A percentile compares a stretch with the other conserved stretches of the same genome.
Conservation (phyloP, 202 grass and related monocot species). For the Cymbopogon flexuosus region DNA sequence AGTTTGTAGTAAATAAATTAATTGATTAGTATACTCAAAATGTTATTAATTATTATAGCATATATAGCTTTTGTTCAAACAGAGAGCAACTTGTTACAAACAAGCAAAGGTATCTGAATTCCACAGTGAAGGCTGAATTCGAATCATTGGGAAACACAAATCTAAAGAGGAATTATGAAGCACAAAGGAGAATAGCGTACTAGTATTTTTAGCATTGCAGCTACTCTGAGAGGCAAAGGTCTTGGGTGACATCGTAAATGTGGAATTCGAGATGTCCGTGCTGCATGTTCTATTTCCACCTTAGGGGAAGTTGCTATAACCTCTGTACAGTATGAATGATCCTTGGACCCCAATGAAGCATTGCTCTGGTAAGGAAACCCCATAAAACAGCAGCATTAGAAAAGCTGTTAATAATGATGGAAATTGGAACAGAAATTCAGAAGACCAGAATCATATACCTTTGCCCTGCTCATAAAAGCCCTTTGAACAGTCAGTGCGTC, state of each 20-base stretch:
- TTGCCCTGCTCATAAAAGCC: slow-evolving; percentile 70
- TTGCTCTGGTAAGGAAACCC: slow-evolving; percentile 56
- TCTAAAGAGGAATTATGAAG: slow-evolving; percentile 17
- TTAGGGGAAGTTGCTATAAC: slow-evolving; percentile 63
- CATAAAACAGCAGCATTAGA: slow-evolving; percentile 19
- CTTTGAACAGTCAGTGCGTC: slow-evolving; percentile 85
- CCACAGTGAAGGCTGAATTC: neutral
- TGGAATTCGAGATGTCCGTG: slow-evolving; percentile 40
- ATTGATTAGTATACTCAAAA: neutral
- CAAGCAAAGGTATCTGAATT: slow-evolving; percentile 1
- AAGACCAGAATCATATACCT: slow-evolving; percentile 44
- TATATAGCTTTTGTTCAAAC: neutral
- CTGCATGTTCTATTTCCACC: slow-evolving; percentile 40
- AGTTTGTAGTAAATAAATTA: slow-evolving; percentile 7
- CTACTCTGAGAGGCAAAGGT: slow-evolving; percentile 59
- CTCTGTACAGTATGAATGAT: slow-evolving; percentile 55
- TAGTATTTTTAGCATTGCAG: slow-evolving; percentile 91
- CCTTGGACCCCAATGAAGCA: slow-evolving; percentile 58
- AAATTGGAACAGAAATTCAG: slow-evolving; percentile 11
- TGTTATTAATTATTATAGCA: neutral
- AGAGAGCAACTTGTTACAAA: neutral
- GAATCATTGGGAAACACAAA: slow-evolving; percentile 5
- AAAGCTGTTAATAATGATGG: neutral
- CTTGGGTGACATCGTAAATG: slow-evolving; percentile 57
- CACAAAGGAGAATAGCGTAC: slow-evolving; percentile 47